phyloP scores from a whole-genome alignment of 2,329 filamentous ascomycete genomes.

The Chrysosporium queenslandicum region DNA sequence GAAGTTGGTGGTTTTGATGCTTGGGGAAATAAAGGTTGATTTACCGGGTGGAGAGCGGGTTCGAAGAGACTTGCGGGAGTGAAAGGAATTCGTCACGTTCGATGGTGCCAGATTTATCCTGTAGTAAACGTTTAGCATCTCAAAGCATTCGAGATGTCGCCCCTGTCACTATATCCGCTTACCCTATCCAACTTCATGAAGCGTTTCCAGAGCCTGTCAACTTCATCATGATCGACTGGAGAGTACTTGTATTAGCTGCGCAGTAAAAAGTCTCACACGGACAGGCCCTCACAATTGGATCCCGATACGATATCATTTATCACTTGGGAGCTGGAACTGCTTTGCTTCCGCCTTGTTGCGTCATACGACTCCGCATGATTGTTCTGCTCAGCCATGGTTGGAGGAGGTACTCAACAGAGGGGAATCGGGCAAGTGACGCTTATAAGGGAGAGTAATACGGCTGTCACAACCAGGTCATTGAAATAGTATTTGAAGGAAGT shows the following conservation, averaged over 20 bases:
- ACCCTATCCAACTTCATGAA: conserved; percentile 99
- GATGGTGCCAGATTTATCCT: conserved; percentile 98
- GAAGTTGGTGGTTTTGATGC: not conserved
- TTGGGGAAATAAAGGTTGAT: conserved; percentile 9
- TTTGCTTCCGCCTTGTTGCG: conserved; percentile 26
- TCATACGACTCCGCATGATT: conserved; percentile 3
- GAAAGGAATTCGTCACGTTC: conserved; percentile 97
- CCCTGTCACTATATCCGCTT: conserved; percentile 5
- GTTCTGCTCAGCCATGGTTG: conserved; percentile 8
- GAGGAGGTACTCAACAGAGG: not conserved
- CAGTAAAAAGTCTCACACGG: not conserved
- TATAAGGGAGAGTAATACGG: not conserved
- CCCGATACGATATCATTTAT: conserved; percentile 93
- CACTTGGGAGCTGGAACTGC: conserved; percentile 52
- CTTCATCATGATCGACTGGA: conserved; percentile 90
- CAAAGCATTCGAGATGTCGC: not conserved
- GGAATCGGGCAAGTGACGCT: not conserved
- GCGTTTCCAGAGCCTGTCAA: conserved; percentile 86
- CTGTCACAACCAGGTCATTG: not conserved
- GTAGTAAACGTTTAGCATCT: conserved; percentile 5
- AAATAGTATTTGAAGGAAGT: not conserved
- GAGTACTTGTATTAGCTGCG: conserved; percentile 8
- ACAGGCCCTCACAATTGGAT: conserved; percentile 68
- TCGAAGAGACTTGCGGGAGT: conserved; percentile 93
- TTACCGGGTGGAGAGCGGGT: conserved; percentile 89